Base-by-base conservation (phyloP, 306 rosid species). In the Castanopsis chinensis region DNA sequence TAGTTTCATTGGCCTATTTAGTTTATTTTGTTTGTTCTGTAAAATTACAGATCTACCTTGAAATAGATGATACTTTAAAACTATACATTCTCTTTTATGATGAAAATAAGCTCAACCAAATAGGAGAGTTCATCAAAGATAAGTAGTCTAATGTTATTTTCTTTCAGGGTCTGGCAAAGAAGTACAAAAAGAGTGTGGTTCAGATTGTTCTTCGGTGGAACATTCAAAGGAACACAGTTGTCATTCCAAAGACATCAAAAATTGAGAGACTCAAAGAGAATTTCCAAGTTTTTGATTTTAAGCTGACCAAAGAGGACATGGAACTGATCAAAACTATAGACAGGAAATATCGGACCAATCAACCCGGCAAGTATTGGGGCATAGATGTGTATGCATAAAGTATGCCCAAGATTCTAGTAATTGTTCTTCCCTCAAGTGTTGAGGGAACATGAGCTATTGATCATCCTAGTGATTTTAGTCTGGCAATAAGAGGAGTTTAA, bases 161-260 rank as follows among this genome's bases (percentile, higher is more conserved):
- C 3, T 78, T 45, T 54, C 84, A 94, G 97, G 87, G 55, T 73
- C 87, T 94, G 45, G 93, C 92, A 76, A 86, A 86, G 79, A 94
- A 94, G 30, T 85, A 92, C 88, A 85, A 87, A 75, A 91, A 72
- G 83, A 88, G 84, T 55, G 76, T 72, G 4, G 97, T 95, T 17
- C 97, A 94, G 84, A 81, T 92, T 80, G 86, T 87, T 72, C 92
- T 92, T 72, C 89, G 90, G 41, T 89, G 97, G 97, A 97, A 93
- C 27, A 84, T 94, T 73, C 92, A 90, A 76, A 84, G 96, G 72
- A 85, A 91, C 80, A 91, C 92, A 0, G 88, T 78, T 54, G 92
- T 92, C 80, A 92, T 94, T 83, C 99, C 97, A 0, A 94, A 92
- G 89, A 68, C 97, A 8, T 92, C 97, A 6, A 94, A 92, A 72